A percentile compares a stretch with the other conserved stretches of the same genome.
These are phyloP conservation scores for Pleoardoris graminearum DNA, from an alignment of 2,329 filamentous ascomycete species.

Conservation along the genomic window DNA sequence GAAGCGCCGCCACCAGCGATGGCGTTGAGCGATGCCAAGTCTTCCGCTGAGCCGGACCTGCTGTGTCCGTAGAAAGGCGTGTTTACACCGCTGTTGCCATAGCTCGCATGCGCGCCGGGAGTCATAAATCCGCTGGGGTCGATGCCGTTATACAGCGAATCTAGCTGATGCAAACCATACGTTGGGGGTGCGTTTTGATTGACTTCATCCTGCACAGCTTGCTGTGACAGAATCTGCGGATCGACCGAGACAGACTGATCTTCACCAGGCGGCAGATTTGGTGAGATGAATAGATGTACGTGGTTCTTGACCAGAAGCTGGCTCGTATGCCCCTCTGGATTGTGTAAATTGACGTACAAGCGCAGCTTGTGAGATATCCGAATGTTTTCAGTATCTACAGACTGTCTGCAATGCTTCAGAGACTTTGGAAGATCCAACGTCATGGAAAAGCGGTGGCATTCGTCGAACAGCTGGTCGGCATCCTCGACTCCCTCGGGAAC, in stretches of 20 bases:
- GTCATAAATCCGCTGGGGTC: constrained; percentile 82
- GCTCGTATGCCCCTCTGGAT: constrained; percentile 91
- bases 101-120: constrained; percentile 64
- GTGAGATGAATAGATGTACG: constrained; percentile 92
- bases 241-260: constrained; percentile 70
- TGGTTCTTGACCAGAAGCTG: constrained; percentile 92
- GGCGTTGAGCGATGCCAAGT: constrained; percentile 65
- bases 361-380: constrained; percentile 92
- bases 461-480: constrained; percentile 51
- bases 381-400: constrained; percentile 85
- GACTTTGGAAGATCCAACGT: constrained; percentile 74
- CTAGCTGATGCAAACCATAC: constrained; percentile 87
- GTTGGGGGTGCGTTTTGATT: constrained; percentile 79
- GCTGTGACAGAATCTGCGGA: constrained; percentile 42
- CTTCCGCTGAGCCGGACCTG: constrained; percentile 78
- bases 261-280: constrained; percentile 85
- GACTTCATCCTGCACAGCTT: constrained; percentile 58
- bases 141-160: constrained; percentile 87
- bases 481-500: constrained; percentile 38
- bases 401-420: constrained; percentile 82
- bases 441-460: constrained; percentile 64
- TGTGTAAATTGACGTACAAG: constrained; percentile 86
- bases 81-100: constrained; percentile 60
- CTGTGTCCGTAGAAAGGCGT: constrained; percentile 76
- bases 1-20: constrained; percentile 51